Evolutionary conservation across 1,139 yeast species (phyloP).

Genomic region (Meyerozyma guilliermondii): DNA sequence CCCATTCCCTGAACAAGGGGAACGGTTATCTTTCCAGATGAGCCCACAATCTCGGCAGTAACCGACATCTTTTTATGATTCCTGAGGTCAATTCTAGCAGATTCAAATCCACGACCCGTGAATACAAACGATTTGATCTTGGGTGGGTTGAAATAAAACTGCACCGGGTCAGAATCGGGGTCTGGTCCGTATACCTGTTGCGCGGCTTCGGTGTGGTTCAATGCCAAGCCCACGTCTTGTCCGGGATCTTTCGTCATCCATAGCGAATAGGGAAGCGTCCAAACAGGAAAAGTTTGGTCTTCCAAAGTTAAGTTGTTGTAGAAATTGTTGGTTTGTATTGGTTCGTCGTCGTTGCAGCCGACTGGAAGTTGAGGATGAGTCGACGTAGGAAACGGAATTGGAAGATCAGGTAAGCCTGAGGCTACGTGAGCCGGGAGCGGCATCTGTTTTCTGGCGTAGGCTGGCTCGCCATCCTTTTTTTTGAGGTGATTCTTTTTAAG

Average conservation of each 20-base stretch:
- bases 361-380: slow-evolving; percentile 10
- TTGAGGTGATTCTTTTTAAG: neutral
- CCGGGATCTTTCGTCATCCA: slow-evolving; percentile 39
- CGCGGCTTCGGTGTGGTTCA: slow-evolving; percentile 38
- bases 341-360: slow-evolving; percentile 9
- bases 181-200: slow-evolving; percentile 45
- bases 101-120: slow-evolving; percentile 25
- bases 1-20: slow-evolving; percentile 64
- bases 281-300: slow-evolving; percentile 42
- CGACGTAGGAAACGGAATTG: slow-evolving; percentile 5
- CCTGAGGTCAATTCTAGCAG: slow-evolving; percentile 15
- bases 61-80: slow-evolving; percentile 34
- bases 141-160: slow-evolving; percentile 45
- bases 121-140: slow-evolving; percentile 39
- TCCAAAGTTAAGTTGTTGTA: slow-evolving; percentile 39
- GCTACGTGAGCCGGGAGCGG: neutral
- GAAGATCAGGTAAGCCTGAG: neutral
- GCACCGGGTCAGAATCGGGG: slow-evolving; percentile 30
- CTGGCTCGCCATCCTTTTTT: neutral
- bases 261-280: slow-evolving; percentile 45
- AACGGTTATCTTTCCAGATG: slow-evolving; percentile 18
- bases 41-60: slow-evolving; percentile 16
- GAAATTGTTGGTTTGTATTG: slow-evolving; percentile 44
- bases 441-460: neutral
- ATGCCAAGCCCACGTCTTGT: slow-evolving; percentile 36